Evolutionary conservation across 352 stramenopile species (phyloP).

Genomic region (Elongisporangium undulatum): DNA sequence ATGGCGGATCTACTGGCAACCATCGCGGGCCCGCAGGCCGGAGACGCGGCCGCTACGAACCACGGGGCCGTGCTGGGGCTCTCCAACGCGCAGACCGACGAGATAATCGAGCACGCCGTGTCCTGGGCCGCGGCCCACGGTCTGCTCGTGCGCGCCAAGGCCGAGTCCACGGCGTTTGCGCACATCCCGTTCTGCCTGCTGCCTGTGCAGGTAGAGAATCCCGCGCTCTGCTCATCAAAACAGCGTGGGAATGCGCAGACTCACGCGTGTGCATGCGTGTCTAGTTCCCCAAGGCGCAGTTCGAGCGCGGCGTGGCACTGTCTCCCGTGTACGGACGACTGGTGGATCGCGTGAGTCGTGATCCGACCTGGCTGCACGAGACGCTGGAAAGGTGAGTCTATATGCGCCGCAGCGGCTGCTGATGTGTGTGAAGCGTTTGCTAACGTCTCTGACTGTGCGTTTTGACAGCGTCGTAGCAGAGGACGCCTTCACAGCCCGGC

Average conservation of each 20-base stretch:
- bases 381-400: conserved; percentile 39
- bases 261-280: not conserved
- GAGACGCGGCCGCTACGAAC: conserved; percentile 4
- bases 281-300: conserved; percentile 47
- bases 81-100: conserved; percentile 25
- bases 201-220: conserved; percentile 35
- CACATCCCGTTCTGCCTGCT: conserved; percentile 77
- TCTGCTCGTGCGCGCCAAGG: conserved; percentile 39
- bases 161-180: conserved; percentile 45
- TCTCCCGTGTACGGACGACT: conserved; percentile 72
- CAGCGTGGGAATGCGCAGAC: not conserved
- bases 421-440: not conserved
- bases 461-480: conserved; percentile 56
- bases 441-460: not conserved
- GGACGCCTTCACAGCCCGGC: conserved; percentile 80
- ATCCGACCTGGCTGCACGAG: conserved; percentile 74
- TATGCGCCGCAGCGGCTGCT: not conserved
- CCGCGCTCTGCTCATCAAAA: not conserved
- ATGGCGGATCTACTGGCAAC: conserved; percentile 50
- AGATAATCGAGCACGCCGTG: conserved; percentile 69
- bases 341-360: conserved; percentile 77
- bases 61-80: conserved; percentile 42
- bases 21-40: conserved; percentile 15
- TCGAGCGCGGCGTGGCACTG: conserved; percentile 58
- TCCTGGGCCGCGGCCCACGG: conserved; percentile 69